Base-by-base conservation (phyloP, 1,284 basidiomycete genomes). In the Rhodotorula sp. region DNA sequence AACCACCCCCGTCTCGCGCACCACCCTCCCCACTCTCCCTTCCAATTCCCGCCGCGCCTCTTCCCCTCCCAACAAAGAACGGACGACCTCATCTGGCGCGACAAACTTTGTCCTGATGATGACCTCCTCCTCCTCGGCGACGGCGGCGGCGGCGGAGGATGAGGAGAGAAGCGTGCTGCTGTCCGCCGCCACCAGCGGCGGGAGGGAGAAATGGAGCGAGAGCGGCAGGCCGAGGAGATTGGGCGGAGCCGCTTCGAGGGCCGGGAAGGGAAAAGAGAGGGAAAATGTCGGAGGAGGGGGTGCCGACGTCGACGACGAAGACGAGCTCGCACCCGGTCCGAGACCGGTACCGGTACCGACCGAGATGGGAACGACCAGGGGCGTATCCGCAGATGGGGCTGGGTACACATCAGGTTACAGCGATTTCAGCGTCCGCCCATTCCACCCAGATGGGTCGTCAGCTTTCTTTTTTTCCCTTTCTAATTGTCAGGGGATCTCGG, bases 1-100 rank as follows among this genome's bases (percentile, higher is more conserved):
- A 6, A 79, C 75, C 49, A 78, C 70, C 7, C 66, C 69, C 23
- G 69, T 71, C 21, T 57, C 62, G 18, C 71, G 51, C n/a, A 80
- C 59, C 16, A 74, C 73, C 58, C 70, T 63, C 26, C 76, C 77
- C 8, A 77, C 78, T 23, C 67, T 61, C 31, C 52, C 68, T 21
- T 67, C 70, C 51, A 72, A 58, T 18, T 52, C 54, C 16, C 26
- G 12, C 12, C 54, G n/a, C 20, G 62, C 64, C 26, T 72, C 66
- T 15, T 34, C 23, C 58, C 31, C 31, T 57, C 39, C 39, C 39
- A 43, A 14, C 12, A 43, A 14, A 14, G 39, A 43, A 43, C 39
- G 39, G 39, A 43, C 39, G 39, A 43, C 39, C 39, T 43, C 10
- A 14, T 43, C 39, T 43, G 39, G 39, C 39, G 39, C 39, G 39